phyloP scores from a whole-genome alignment of 2,329 filamentous ascomycete genomes.

The Colletotrichum sp. region DNA sequence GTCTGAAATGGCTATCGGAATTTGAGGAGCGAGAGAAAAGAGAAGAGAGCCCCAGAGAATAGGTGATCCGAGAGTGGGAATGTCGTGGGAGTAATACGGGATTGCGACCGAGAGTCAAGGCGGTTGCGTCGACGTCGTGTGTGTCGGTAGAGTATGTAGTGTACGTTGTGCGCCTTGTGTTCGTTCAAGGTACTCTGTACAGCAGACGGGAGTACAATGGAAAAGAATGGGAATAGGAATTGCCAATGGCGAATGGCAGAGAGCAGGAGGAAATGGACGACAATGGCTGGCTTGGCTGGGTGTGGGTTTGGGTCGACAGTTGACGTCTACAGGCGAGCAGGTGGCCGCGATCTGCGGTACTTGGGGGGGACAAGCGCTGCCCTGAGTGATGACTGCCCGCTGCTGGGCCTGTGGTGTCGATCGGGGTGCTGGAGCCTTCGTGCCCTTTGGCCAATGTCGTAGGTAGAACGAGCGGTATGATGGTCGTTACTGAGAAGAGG shows the following conservation, averaged over 20 bases:
- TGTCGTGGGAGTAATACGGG: conserved; percentile 20
- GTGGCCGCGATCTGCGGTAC: conserved; percentile 17
- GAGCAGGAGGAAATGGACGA: neutral
- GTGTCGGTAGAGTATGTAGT: neutral
- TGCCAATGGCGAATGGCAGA: neutral
- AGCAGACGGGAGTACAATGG: neutral
- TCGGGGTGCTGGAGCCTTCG: neutral
- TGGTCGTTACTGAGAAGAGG: neutral
- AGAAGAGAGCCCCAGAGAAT: conserved; percentile 15
- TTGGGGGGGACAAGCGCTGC: neutral
- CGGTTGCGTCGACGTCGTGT: conserved; percentile 12
- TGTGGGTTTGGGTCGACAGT: conserved; percentile 12
- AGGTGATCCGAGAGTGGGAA: conserved; percentile 13
- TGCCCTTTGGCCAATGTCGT: neutral
- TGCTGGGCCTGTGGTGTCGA: neutral
- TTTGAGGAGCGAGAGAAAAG: conserved; percentile 16
- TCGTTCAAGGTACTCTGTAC: neutral
- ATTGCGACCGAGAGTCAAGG: conserved; percentile 6
- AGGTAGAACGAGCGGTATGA: neutral
- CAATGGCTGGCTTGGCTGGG: conserved; percentile 9
- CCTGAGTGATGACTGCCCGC: neutral
- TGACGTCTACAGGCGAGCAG: conserved; percentile 9
- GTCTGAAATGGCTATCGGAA: conserved; percentile 15
- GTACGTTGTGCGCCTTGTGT: neutral
- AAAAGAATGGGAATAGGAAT: neutral